These are phyloP conservation scores for Magnaporthiopsis poae DNA, from an alignment of 2,329 filamentous ascomycete species.

Conservation along the genomic window DNA sequence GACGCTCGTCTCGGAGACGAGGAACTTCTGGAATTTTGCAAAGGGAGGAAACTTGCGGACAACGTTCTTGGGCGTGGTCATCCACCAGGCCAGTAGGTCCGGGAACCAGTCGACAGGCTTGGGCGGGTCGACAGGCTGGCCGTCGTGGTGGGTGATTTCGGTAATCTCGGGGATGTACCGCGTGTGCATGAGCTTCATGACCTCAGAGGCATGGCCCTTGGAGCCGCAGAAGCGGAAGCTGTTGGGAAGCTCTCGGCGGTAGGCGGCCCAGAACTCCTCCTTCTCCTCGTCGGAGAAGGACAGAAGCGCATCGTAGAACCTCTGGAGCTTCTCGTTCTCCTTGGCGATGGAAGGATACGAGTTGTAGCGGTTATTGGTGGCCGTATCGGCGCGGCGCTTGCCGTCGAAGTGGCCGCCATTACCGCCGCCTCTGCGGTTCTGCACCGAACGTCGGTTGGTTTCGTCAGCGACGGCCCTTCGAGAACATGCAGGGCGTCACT, in stretches of 20 bases:
- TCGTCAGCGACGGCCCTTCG: neutral
- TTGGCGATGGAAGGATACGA: conserved; percentile 57
- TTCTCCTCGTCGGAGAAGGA: conserved; percentile 66
- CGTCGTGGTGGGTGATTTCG: conserved; percentile 73
- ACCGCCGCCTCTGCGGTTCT: conserved; percentile 25
- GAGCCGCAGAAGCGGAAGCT: conserved; percentile 96
- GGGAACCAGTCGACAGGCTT: conserved; percentile 83
- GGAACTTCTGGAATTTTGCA: conserved; percentile 89
- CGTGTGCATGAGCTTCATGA: conserved; percentile 77
- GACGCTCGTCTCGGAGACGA: conserved; percentile 92
- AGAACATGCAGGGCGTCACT: neutral
- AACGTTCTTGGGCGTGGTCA: conserved; percentile 96
- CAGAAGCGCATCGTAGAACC: conserved; percentile 72
- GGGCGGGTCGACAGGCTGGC: conserved; percentile 70
- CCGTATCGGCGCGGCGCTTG: conserved; percentile 28
- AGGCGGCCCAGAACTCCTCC: conserved; percentile 70
- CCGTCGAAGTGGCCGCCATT: conserved; percentile 18
- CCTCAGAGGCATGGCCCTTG: conserved; percentile 85
- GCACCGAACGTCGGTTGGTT: neutral
- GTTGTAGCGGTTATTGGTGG: conserved; percentile 30
- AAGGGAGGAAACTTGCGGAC: conserved; percentile 90
- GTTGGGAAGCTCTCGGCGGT: conserved; percentile 82
- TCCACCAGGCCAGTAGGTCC: conserved; percentile 88
- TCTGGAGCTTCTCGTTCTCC: conserved; percentile 74
- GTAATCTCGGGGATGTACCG: conserved; percentile 86